These are phyloP conservation scores for Neonectria faginata DNA, from an alignment of 2,329 filamentous ascomycete genomes.

Conservation along the genomic window DNA sequence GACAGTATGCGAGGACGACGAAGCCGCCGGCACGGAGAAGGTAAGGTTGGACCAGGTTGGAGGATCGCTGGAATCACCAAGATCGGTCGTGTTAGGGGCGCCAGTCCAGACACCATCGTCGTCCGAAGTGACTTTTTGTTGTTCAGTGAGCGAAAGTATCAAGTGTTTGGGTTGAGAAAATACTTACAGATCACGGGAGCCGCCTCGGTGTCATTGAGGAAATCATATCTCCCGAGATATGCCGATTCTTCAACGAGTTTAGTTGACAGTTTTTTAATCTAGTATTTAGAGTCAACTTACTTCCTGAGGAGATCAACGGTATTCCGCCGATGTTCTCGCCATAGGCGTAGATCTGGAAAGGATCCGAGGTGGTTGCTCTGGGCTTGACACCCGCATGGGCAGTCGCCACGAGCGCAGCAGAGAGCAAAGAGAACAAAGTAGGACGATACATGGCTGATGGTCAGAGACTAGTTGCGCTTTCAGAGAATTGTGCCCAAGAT, in stretches of 20 bases:
- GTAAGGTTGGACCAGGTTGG: slow-evolving; percentile 25
- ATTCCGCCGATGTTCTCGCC: slow-evolving; percentile 17
- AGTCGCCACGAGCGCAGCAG: background rate
- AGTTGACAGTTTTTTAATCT: background rate
- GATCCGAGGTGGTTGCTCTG: background rate
- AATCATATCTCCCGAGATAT: slow-evolving; percentile 22
- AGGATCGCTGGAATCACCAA: slow-evolving; percentile 3
- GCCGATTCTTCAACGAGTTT: slow-evolving; percentile 11
- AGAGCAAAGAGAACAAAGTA: background rate
- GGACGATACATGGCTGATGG: background rate
- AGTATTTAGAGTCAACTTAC: background rate
- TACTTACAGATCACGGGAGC: slow-evolving; percentile 27
- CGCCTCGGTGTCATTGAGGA: slow-evolving; percentile 18
- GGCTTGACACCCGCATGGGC: background rate
- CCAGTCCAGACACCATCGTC: slow-evolving; percentile 16
- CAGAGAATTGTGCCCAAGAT: background rate
- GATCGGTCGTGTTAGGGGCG: slow-evolving; percentile 24
- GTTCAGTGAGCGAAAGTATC: background rate
- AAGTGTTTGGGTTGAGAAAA: background rate
- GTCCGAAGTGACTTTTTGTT: slow-evolving; percentile 14
- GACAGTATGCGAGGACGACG: slow-evolving; percentile 22
- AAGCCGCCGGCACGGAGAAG: slow-evolving; percentile 19
- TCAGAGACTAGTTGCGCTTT: background rate
- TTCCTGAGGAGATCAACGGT: slow-evolving; percentile 20
- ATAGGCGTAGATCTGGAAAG: slow-evolving; percentile 25